Conservation (phyloP, 2,329 filamentous ascomycete genomes). For the Elsinoe perseae region DNA sequence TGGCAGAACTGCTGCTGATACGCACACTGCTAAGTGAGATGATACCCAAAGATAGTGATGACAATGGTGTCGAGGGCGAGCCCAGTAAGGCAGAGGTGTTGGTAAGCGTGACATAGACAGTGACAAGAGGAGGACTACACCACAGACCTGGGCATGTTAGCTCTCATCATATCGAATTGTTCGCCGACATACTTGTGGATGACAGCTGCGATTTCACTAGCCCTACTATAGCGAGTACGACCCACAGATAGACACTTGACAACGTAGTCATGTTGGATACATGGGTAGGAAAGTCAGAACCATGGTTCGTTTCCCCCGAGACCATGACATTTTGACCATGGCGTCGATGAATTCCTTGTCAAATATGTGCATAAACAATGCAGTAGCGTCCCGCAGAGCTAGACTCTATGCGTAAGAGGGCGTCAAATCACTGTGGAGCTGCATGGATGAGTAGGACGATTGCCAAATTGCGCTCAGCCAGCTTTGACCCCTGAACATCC, state of each 20-base stretch:
- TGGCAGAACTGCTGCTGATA: neutral
- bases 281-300: neutral
- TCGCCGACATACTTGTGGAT: neutral
- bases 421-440: neutral
- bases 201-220: neutral
- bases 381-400: neutral
- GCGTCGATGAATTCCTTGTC: neutral
- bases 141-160: neutral
- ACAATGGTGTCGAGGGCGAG: neutral
- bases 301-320: neutral
- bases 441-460: neutral
- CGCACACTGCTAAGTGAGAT: neutral
- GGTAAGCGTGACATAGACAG: neutral
- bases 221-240: neutral
- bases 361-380: neutral
- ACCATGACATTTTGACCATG: neutral
- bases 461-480: neutral
- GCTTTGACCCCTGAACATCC: neutral
- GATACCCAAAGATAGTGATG: neutral
- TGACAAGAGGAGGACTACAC: neutral
- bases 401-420: neutral
- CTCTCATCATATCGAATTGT: neutral
- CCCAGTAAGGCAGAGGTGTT: neutral
- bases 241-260: neutral
- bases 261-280: neutral